Evolutionary conservation across 257 asterid species (phyloP).

Genomic region (Primulina tabacum): DNA sequence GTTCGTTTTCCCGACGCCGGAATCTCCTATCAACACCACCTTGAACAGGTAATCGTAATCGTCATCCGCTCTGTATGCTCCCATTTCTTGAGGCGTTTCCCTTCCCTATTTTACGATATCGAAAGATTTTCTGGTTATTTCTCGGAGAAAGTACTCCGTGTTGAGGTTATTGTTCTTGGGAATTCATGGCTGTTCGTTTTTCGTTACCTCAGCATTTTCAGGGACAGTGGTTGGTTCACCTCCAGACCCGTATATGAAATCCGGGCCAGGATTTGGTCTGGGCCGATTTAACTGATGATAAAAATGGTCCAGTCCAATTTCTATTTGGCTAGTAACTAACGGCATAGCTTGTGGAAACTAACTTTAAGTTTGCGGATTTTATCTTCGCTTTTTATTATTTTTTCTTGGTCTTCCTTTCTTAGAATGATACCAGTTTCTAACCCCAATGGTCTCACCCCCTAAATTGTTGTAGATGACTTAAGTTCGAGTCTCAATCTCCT

Average conservation of each 20-base stretch:
- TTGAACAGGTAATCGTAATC: conserved; percentile 50
- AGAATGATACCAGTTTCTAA: too few species aligned
- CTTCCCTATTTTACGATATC: neutral
- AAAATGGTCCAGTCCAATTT: neutral
- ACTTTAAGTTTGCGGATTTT: too few species aligned
- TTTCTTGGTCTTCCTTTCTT: too few species aligned
- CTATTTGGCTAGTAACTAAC: too few species aligned
- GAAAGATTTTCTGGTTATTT: neutral
- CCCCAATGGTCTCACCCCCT: too few species aligned
- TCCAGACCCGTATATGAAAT: neutral
- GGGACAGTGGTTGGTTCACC: conserved; percentile 4
- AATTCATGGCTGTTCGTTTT: conserved; percentile 14
- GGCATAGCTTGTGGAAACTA: too few species aligned
- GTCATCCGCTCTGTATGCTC: conserved; percentile 40
- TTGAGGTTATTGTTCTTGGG: neutral
- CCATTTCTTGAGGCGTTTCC: conserved; percentile 18
- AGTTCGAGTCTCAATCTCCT: too few species aligned
- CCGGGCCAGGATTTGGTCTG: conserved; percentile 1
- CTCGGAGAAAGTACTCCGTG: neutral
- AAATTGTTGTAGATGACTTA: too few species aligned
- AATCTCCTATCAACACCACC: conserved; percentile 47
- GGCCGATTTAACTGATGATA: neutral
- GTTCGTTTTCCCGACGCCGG: conserved; percentile 48
- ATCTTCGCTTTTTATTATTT: too few species aligned
- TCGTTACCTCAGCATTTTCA: conserved; percentile 13